These are phyloP conservation scores for Talaromyces trachyspermus DNA, from an alignment of 495 filamentous ascomycete species.

Conservation along the genomic window DNA sequence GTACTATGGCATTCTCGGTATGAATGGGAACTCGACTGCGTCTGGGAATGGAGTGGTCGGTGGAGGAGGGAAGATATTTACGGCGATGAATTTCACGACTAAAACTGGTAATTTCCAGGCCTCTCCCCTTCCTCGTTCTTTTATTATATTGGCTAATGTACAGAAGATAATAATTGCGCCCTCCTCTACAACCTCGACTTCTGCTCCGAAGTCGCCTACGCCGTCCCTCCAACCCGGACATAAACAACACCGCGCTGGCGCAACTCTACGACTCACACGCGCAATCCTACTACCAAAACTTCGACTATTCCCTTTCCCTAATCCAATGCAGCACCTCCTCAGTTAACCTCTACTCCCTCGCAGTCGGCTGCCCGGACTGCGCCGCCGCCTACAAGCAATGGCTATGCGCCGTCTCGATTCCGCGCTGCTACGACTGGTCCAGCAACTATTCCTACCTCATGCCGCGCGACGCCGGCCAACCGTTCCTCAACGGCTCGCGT, in stretches of 20 bases:
- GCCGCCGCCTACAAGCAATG: constrained; percentile 76
- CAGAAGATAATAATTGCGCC: constrained; percentile 64
- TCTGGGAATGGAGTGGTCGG: constrained; percentile 43
- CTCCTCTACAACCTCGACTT: constrained; percentile 77
- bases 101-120: constrained; percentile 55
- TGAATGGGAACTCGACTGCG: constrained; percentile 47
- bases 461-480: constrained; percentile 57
- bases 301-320: constrained; percentile 73
- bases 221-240: constrained; percentile 66
- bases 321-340: constrained; percentile 71
- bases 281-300: constrained; percentile 56
- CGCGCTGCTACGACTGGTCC: constrained; percentile 79
- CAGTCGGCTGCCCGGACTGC: constrained; percentile 67
- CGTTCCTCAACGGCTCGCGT: constrained; percentile 59
- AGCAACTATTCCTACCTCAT: constrained; percentile 48
- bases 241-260: constrained; percentile 41
- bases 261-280: constrained; percentile 65
- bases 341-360: constrained; percentile 71
- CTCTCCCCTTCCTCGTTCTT: background rate
- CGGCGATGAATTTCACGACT: constrained; percentile 60
- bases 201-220: constrained; percentile 80
- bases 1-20: constrained; percentile 66
- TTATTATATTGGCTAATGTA: constrained; percentile 14
- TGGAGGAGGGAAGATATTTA: constrained; percentile 67
- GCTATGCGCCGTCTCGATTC: constrained; percentile 90